These are phyloP conservation scores for Candida hungchunana DNA, from an alignment of 805 yeast genomes.

Conservation along the genomic window DNA sequence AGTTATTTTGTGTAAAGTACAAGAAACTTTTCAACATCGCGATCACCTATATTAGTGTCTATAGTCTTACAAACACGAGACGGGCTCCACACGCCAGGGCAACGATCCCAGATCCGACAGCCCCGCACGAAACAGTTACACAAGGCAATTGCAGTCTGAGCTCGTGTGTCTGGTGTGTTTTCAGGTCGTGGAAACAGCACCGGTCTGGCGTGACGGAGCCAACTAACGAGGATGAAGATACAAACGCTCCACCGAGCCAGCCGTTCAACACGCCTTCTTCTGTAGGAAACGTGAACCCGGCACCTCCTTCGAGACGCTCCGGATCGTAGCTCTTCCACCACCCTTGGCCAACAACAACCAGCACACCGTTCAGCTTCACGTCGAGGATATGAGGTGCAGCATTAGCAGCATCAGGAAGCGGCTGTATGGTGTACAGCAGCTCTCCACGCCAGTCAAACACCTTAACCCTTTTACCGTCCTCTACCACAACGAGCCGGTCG, in stretches of 20 bases:
- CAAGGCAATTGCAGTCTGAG: slow-evolving; percentile 23
- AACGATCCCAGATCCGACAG: slow-evolving; percentile 24
- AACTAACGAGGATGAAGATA: slow-evolving; percentile 17
- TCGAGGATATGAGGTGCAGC: slow-evolving; percentile 16
- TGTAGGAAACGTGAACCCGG: slow-evolving; percentile 29
- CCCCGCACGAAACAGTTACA: slow-evolving; percentile 18
- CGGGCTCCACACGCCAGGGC: slow-evolving; percentile 24
- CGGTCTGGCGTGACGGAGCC: slow-evolving; percentile 23
- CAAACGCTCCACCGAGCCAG: slow-evolving; percentile 20
- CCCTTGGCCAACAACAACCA: slow-evolving; percentile 31
- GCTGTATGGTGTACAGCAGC: slow-evolving; percentile 31
- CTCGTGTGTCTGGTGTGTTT: slow-evolving; percentile 18
- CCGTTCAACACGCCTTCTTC: slow-evolving; percentile 19
- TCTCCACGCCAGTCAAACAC: slow-evolving; percentile 31
- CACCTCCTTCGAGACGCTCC: slow-evolving; percentile 28
- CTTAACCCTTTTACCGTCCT: slow-evolving; percentile 29
- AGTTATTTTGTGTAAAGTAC: not conserved
- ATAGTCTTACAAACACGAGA: slow-evolving; percentile 23
- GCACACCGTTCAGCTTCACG: slow-evolving; percentile 22
- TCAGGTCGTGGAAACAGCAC: slow-evolving; percentile 23
- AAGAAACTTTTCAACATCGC: no score
- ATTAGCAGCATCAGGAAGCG: slow-evolving; percentile 22
- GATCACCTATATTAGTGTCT: no score
- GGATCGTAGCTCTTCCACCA: slow-evolving; percentile 31
- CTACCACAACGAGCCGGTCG: slow-evolving; percentile 32